Conservation (phyloP, 495 filamentous ascomycete species). For the Penicillium flavigenum region DNA sequence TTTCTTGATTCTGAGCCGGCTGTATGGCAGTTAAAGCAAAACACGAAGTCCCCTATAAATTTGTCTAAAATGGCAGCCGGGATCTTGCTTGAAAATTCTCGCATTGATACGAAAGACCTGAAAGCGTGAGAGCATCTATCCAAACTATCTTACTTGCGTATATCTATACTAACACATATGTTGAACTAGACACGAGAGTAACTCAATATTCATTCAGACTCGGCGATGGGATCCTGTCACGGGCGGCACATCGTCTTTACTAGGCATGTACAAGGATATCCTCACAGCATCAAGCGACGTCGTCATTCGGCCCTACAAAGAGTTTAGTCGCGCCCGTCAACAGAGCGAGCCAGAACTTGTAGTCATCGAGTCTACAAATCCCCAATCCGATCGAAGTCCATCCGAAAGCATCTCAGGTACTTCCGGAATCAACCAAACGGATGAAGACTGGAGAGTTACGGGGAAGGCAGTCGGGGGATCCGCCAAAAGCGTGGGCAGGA, state of each 20-base stretch:
- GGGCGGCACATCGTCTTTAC: conserved; percentile 44
- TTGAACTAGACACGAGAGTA: conserved; percentile 25
- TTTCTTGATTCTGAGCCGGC: conserved; percentile 64
- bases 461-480: conserved; percentile 30
- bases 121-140: not conserved
- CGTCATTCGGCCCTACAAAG: conserved; percentile 36
- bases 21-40: conserved; percentile 60
- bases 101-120: conserved; percentile 1
- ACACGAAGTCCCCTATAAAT: not conserved
- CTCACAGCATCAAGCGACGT: conserved; percentile 33
- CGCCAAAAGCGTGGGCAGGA: conserved; percentile 36
- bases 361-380: conserved; percentile 6
- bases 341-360: conserved; percentile 7
- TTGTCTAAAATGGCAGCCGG: conserved; percentile 10
- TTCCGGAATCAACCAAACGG: not conserved
- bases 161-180: not conserved
- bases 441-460: conserved; percentile 13
- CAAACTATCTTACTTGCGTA: not conserved
- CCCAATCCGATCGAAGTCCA: not conserved
- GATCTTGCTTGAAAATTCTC: conserved; percentile 8
- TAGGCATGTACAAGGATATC: conserved; percentile 28
- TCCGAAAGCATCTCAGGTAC: not conserved
- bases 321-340: conserved; percentile 19
- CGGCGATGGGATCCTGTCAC: conserved; percentile 43
- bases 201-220: conserved; percentile 38